phyloP scores from a whole-genome alignment of 306 rosid species.

The Lathyrus tuberosus region DNA sequence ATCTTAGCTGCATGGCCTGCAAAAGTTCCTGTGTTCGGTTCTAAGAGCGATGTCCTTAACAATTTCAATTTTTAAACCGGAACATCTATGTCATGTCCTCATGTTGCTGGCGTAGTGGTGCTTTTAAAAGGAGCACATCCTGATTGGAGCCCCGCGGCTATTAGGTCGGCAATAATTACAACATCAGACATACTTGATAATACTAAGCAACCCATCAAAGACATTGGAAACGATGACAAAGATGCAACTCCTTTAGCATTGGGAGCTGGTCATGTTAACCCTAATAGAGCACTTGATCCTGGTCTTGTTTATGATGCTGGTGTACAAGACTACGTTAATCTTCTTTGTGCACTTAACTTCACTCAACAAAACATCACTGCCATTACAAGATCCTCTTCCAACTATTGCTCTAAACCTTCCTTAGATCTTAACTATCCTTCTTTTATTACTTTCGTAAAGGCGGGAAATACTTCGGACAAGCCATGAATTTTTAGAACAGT shows the following conservation, averaged over 20 bases:
- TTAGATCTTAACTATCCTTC: slow-evolving; percentile 82
- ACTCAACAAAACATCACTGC: slow-evolving; percentile 46
- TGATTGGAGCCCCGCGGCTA: slow-evolving; percentile 77
- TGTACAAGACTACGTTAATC: slow-evolving; percentile 60
- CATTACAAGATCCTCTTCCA: slow-evolving; percentile 47
- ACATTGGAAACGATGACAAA: slow-evolving; percentile 43
- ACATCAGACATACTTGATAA: slow-evolving; percentile 61
- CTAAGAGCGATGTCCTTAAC: neutral
- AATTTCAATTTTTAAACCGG: slow-evolving; percentile 58
- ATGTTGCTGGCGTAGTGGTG: slow-evolving; percentile 68
- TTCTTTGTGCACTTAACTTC: slow-evolving; percentile 69
- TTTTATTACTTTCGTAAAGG: slow-evolving; percentile 54
- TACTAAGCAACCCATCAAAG: slow-evolving; percentile 46
- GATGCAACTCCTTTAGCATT: slow-evolving; percentile 60
- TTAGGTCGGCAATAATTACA: slow-evolving; percentile 82
- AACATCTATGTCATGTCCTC: slow-evolving; percentile 89
- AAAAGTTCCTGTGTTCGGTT: neutral
- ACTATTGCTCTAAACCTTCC: slow-evolving; percentile 52
- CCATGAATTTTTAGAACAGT: slow-evolving; percentile 59
- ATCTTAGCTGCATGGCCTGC: slow-evolving; percentile 83
- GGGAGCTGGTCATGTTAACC: slow-evolving; percentile 79
- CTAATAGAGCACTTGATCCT: slow-evolving; percentile 71
- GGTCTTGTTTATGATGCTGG: slow-evolving; percentile 68
- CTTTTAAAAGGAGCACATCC: slow-evolving; percentile 56
- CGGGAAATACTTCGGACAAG: slow-evolving; percentile 5